These are phyloP conservation scores for Aquilaria agallochum DNA, from an alignment of 441 rosid genomes.

Conservation along the genomic window DNA sequence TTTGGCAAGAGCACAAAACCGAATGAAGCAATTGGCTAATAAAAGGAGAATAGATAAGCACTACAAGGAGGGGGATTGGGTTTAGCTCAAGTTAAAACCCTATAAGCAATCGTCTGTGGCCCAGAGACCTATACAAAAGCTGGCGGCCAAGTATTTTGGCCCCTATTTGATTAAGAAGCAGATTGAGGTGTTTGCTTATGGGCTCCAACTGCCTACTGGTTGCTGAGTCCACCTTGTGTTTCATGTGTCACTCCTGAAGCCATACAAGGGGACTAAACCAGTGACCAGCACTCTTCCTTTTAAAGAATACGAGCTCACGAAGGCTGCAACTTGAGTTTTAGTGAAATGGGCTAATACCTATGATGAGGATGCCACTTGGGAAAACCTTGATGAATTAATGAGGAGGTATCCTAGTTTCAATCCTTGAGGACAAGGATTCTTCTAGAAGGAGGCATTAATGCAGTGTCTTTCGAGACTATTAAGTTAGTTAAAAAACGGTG, in stretches of 20 bases:
- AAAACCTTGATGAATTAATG: not conserved
- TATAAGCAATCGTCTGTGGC: not conserved
- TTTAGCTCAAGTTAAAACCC: not conserved
- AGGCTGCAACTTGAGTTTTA: not conserved
- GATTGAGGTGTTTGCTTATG: not conserved
- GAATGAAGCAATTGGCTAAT: no score
- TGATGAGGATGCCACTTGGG: not conserved
- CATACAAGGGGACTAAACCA: not conserved
- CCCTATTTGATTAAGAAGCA: not conserved
- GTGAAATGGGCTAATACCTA: not conserved
- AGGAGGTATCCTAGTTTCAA: not conserved
- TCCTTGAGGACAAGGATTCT: constrained; percentile 10
- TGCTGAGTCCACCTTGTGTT: not conserved
- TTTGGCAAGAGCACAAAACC: no score
- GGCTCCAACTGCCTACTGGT: not conserved
- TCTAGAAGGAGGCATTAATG: not conserved
- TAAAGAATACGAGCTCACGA: no score
- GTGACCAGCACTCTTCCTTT: no score
- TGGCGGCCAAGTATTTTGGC: not conserved
- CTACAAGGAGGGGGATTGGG: no score
- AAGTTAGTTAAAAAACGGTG: no score
- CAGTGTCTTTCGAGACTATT: no score
- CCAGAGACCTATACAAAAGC: not conserved
- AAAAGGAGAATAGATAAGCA: no score
- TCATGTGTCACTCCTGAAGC: not conserved